Evolutionary conservation across 495 filamentous ascomycete genomes (phyloP), one percentile per base, ranked within the genome.

Genomic region (Hyaloscypha hepaticicola): DNA sequence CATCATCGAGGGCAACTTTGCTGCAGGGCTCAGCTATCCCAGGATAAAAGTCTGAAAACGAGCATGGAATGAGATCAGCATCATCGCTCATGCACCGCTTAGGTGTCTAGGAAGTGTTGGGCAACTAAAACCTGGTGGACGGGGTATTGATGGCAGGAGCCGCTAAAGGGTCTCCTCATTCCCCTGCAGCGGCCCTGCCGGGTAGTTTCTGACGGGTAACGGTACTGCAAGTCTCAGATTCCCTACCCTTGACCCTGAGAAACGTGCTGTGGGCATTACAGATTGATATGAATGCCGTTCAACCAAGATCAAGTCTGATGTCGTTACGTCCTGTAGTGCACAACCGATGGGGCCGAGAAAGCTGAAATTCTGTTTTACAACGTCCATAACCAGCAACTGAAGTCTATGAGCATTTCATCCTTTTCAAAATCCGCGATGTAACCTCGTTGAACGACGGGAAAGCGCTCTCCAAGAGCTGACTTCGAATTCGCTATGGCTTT

Each of bases 11-110:
- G 21, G 29, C 56, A 31, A 58, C 56, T 58, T 58, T 28, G 19
- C 1, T 56, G 53, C 53, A 56, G 53, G 33, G 21, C 22, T 58
- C 56, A 58, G 56, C 56, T 58, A 41, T 41, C 22, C 56, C 26
- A 31, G 56, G 56, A 58, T 58, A 27, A 29, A 56, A 28, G 28
- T 56, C 33, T 56, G 25, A 19, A 56, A 33, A 56, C 19, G 56
- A 21, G 14, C 33, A 25, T 41, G 25, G 50, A 25, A 56, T 29
- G 53, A 24, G 53, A 56, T 56, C 33, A 45, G 29, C 33, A 58
- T 58, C 56, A 58, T 58, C 7, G 28, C 9, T 58, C 22, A 38
- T 29, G 21, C 33, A 25, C 45, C 56, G 56, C 56, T 58, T 58
- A 58, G 33, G 11, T 26, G 9, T 16, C 11, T 12, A 11, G 56